Evolutionary conservation across 345 rosid genomes (phyloP).

Genomic region (Eutrema heterophyllum): DNA sequence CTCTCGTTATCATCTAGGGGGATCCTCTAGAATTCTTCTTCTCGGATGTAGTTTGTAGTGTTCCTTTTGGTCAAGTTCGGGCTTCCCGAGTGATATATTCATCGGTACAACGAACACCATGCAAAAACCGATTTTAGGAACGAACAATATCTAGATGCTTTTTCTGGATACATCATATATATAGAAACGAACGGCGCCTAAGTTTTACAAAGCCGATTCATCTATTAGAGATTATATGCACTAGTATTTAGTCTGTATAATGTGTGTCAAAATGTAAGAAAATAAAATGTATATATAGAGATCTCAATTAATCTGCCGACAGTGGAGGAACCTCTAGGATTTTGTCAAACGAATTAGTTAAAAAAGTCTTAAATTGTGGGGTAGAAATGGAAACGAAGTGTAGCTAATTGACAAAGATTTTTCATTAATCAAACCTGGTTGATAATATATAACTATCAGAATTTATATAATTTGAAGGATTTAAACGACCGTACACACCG

Average conservation of each 20-base stretch:
- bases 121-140: not conserved
- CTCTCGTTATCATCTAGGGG: not conserved
- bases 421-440: not conserved
- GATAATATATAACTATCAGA: not conserved
- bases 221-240: not conserved
- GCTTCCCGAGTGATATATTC: not conserved
- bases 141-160: not conserved
- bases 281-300: not conserved
- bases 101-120: not conserved
- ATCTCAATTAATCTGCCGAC: conserved; percentile 19
- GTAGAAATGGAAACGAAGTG: conserved; percentile 12
- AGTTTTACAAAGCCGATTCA: not conserved
- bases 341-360: conserved; percentile 20
- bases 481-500: not conserved
- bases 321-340: not conserved
- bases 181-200: not conserved
- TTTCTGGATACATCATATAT: not conserved
- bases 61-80: not conserved
- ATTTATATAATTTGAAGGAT: not conserved
- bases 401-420: conserved; percentile 10
- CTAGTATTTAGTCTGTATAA: not conserved
- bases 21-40: not conserved
- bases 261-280: not conserved
- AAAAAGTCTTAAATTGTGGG: not conserved
- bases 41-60: not conserved